These are phyloP conservation scores for Wickerhamomyces sydowiorum DNA, from an alignment of 805 yeast genomes.

Conservation along the genomic window DNA sequence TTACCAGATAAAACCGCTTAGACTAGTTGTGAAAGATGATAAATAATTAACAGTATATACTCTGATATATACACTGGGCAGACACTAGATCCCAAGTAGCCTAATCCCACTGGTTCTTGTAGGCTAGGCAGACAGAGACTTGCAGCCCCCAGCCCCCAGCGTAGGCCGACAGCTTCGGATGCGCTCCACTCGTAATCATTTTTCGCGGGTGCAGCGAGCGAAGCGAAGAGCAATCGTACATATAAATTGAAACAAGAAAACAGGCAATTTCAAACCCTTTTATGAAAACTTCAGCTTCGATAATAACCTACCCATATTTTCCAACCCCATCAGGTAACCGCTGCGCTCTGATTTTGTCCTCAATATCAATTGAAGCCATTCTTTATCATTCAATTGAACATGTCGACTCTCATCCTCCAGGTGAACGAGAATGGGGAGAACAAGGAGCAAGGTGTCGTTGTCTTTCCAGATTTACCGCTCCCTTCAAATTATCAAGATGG, in stretches of 20 bases:
- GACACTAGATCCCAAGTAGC: no score
- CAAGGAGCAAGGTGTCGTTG: conserved; percentile 31
- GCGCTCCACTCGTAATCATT: neutral
- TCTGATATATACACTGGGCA: no score
- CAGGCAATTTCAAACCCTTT: neutral
- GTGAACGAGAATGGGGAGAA: conserved; percentile 30
- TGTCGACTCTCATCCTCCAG: conserved; percentile 28
- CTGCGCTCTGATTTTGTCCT: no score
- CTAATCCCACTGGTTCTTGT: no score
- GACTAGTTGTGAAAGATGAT: no score
- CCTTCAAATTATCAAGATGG: conserved; percentile 31
- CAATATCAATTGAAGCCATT: neutral
- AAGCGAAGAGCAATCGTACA: neutral
- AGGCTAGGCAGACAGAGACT: no score
- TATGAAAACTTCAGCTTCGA: no score
- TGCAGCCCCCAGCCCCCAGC: no score
- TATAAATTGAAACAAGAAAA: neutral
- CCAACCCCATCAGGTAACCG: no score
- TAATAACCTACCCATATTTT: no score
- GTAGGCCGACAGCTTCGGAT: no score
- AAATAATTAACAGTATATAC: neutral
- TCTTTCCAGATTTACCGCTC: conserved; percentile 32
- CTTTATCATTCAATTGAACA: neutral
- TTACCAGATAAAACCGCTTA: neutral
- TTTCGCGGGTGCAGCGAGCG: neutral